A percentile compares a stretch with the other conserved stretches of the same genome.
These are phyloP conservation scores for Sporothrix brasiliensis DNA, from an alignment of 2,329 filamentous ascomycete species.

Conservation along the genomic window DNA sequence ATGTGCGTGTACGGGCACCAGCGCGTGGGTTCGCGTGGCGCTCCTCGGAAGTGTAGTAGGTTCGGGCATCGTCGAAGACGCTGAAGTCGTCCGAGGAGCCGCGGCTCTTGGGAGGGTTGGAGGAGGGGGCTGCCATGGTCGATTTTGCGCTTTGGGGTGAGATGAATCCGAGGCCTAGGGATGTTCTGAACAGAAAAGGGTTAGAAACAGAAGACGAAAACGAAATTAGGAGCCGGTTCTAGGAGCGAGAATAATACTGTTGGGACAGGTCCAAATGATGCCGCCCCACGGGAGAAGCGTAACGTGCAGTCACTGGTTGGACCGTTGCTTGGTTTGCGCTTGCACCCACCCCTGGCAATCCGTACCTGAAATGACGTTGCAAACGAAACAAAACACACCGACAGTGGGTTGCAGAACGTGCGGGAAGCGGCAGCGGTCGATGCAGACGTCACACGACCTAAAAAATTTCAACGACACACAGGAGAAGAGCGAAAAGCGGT, in stretches of 20 bases:
- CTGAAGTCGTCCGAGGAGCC: conserved; percentile 52
- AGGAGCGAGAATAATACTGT: background rate
- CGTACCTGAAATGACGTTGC: conserved; percentile 25
- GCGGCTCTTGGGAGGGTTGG: conserved; percentile 31
- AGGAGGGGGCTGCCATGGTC: conserved; percentile 8
- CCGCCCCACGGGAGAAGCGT: conserved; percentile 10
- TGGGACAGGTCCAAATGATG: conserved; percentile 1
- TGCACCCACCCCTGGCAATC: background rate
- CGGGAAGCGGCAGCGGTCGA: conserved; percentile 21
- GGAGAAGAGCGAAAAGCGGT: background rate
- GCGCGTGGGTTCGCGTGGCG: conserved; percentile 53
- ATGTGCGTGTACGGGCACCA: conserved; percentile 58
- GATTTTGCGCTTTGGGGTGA: conserved; percentile 22
- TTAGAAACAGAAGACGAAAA: background rate
- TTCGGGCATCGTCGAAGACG: conserved; percentile 61
- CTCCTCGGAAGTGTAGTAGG: conserved; percentile 61
- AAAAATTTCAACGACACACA: background rate
- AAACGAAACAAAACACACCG: conserved; percentile 13
- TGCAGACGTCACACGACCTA: conserved; percentile 22
- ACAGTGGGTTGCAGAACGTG: conserved; percentile 6
- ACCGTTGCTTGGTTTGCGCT: background rate
- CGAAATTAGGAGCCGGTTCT: no score
- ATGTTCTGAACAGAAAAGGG: background rate
- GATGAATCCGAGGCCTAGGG: background rate
- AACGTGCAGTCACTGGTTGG: background rate